phyloP scores from a whole-genome alignment of 371 early-diverging fungal species.

The Amoeboaphelidium occidentale region DNA sequence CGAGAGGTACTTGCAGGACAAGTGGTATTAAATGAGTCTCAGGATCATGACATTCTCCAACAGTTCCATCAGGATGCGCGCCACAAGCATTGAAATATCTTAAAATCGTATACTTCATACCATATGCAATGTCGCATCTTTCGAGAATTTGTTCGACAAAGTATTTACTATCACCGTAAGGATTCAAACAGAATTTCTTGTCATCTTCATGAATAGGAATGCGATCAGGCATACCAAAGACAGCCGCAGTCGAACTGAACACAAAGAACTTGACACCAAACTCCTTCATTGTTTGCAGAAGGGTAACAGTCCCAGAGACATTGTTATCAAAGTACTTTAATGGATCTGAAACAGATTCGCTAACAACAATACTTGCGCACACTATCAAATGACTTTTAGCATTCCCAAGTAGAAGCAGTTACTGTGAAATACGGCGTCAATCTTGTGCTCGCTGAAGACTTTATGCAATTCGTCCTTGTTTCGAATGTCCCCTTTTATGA shows the following conservation, averaged over 20 bases:
- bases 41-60: conserved; percentile 23
- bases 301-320: conserved; percentile 18
- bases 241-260: conserved; percentile 25
- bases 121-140: conserved; percentile 16
- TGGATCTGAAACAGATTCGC: conserved; percentile 17
- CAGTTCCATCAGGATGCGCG: conserved; percentile 18
- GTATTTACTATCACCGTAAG: conserved; percentile 26
- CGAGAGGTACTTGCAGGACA: conserved; percentile 19
- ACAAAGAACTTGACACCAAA: conserved; percentile 19
- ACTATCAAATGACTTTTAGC: conserved; percentile 3
- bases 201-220: conserved; percentile 18
- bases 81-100: conserved; percentile 30
- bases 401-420: background rate
- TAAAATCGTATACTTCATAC: conserved; percentile 17
- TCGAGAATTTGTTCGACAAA: conserved; percentile 17
- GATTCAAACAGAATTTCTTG: conserved; percentile 16
- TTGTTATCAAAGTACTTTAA: conserved; percentile 26
- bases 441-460: conserved; percentile 17
- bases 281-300: conserved; percentile 20
- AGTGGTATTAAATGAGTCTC: conserved; percentile 23
- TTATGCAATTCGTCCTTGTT: conserved; percentile 13
- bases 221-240: conserved; percentile 19
- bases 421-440: conserved; percentile 17
- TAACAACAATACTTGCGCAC: conserved; percentile 21
- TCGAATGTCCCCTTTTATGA: conserved; percentile 20